These are phyloP conservation scores for Pisolithus albus DNA, from an alignment of 768 basidiomycete species.

Conservation along the genomic window DNA sequence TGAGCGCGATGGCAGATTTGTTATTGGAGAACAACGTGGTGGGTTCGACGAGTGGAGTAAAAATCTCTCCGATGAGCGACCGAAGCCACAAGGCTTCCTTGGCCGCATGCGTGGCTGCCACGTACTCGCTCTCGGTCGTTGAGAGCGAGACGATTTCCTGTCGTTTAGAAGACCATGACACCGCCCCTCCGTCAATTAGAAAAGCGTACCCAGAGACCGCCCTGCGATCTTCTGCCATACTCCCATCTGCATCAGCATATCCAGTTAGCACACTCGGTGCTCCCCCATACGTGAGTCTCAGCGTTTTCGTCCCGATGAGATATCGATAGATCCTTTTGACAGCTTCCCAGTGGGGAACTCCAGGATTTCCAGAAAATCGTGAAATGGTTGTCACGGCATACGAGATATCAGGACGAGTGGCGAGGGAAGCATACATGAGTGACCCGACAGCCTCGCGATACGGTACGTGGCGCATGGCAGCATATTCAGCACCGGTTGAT, in stretches of 20 bases:
- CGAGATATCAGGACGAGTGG: not conserved
- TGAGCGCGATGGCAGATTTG: too few relatives aligned
- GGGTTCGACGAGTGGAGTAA: not conserved
- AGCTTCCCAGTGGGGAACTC: not conserved
- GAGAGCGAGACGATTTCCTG: conserved; percentile 32
- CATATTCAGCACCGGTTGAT: conserved; percentile 10
- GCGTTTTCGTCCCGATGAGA: conserved; percentile 12
- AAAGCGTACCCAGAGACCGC: conserved; percentile 17
- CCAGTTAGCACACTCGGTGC: not conserved
- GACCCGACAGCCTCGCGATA: conserved; percentile 16
- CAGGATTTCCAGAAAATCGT: not conserved
- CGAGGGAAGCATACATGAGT: not conserved
- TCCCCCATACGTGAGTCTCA: not conserved
- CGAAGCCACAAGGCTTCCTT: conserved; percentile 21
- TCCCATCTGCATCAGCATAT: conserved; percentile 9
- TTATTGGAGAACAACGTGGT: conserved; percentile 4
- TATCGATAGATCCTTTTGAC: not conserved
- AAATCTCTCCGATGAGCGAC: conserved; percentile 7
- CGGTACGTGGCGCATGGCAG: conserved; percentile 19
- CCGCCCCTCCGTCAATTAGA: conserved; percentile 7
- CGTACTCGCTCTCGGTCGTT: conserved; percentile 32
- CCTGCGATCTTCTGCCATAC: not conserved
- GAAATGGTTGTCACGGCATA: not conserved
- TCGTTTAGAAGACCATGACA: conserved; percentile 30
- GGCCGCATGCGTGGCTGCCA: conserved; percentile 15